Evolutionary conservation across 2,329 filamentous ascomycete species (phyloP).

Genomic region (Fusarium succisae): DNA sequence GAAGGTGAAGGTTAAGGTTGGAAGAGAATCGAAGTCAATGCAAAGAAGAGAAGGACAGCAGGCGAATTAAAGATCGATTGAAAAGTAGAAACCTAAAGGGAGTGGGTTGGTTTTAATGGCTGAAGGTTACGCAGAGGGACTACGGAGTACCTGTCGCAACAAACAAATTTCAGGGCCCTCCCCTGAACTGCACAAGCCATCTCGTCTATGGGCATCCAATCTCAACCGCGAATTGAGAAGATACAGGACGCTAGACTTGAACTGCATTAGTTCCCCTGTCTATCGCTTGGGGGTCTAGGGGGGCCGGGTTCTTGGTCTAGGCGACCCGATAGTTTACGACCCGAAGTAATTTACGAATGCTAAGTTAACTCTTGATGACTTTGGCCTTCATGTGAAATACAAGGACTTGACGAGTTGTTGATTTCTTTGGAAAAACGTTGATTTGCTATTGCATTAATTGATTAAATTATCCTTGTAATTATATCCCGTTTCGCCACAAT

Average conservation of each 20-base stretch:
- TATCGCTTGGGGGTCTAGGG: conserved; percentile 30
- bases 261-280: conserved; percentile 17
- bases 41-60: conserved; percentile 8
- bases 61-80: conserved; percentile 21
- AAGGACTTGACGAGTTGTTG: not conserved
- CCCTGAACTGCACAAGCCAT: conserved; percentile 40
- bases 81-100: conserved; percentile 27
- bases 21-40: not conserved
- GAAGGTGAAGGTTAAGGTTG: conserved; percentile 12
- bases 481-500: not conserved
- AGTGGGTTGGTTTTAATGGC: conserved; percentile 39
- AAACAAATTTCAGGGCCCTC: conserved; percentile 46
- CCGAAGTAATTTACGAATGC: not conserved
- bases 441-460: conserved; percentile 6
- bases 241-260: conserved; percentile 33
- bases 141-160: conserved; percentile 37
- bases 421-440: not conserved
- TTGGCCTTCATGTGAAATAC: conserved; percentile 14
- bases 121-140: conserved; percentile 31
- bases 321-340: conserved; percentile 12
- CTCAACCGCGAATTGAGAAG: conserved; percentile 40
- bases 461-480: conserved; percentile 3
- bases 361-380: conserved; percentile 6
- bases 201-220: conserved; percentile 37
- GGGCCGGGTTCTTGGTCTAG: conserved; percentile 19